Conservation (phyloP, 192 early-diverging fungal species). For the Thamnidium elegans region DNA sequence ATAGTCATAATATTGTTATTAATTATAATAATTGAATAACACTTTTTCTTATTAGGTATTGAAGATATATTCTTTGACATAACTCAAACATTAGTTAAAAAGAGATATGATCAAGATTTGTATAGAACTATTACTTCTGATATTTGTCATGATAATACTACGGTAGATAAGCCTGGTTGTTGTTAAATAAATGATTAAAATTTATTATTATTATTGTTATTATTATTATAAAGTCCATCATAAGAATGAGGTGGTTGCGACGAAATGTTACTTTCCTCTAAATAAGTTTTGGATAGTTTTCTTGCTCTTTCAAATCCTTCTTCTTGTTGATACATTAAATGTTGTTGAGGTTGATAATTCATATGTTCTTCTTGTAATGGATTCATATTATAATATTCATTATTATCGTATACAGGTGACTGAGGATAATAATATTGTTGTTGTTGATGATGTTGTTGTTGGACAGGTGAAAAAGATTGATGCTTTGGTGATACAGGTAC, state of each 20-base stretch:
- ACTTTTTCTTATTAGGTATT: conserved; percentile 24
- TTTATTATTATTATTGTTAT: conserved; percentile 5
- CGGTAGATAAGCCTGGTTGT: conserved; percentile 1
- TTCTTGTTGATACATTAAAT: background rate
- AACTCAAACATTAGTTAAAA: conserved; percentile 43
- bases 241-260: conserved; percentile 13
- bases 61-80: conserved; percentile 51
- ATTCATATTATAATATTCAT: conserved; percentile 1
- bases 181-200: background rate
- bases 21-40: background rate
- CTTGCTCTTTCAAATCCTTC: background rate
- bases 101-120: conserved; percentile 14
- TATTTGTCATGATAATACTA: background rate
- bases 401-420: background rate
- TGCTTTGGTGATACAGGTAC: too few relatives aligned
- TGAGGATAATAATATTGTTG: background rate
- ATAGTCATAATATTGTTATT: background rate
- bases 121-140: conserved; percentile 1
- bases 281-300: conserved; percentile 1
- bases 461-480: too few relatives aligned
- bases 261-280: background rate
- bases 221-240: conserved; percentile 1
- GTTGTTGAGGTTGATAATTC: conserved; percentile 1
- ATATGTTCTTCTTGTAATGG: conserved; percentile 1
- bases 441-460: background rate